Conservation (phyloP, 2,329 filamentous ascomycete species). For the Diaporthe helianthi region DNA sequence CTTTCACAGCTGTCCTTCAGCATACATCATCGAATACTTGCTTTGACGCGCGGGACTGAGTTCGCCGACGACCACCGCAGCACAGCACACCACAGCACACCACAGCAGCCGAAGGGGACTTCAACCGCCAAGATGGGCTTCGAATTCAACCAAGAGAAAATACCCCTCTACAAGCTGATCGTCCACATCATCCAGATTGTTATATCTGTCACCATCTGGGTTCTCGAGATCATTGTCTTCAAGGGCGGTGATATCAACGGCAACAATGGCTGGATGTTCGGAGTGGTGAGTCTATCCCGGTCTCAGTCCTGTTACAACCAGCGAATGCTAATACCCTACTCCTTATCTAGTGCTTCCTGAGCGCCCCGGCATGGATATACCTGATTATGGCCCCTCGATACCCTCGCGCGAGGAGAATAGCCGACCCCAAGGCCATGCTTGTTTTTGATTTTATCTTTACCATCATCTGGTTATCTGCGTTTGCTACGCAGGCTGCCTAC, state of each 20-base stretch:
- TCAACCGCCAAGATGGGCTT: constrained; percentile 46
- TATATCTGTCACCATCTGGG: constrained; percentile 62
- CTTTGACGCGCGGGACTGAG: neutral
- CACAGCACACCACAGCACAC: neutral
- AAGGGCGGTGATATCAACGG: constrained; percentile 59
- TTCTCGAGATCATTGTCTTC: constrained; percentile 67
- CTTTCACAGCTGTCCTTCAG: neutral
- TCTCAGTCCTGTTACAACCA: neutral
- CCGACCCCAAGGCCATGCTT: constrained; percentile 68
- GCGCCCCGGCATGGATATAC: constrained; percentile 69
- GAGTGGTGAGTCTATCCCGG: constrained; percentile 56
- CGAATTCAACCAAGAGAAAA: constrained; percentile 60
- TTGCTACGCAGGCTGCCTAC: constrained; percentile 70
- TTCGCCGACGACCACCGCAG: neutral
- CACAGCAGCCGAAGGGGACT: neutral
- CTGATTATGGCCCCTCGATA: constrained; percentile 70
- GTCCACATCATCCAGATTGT: constrained; percentile 64
- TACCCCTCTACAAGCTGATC: constrained; percentile 63
- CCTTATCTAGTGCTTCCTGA: constrained; percentile 65
- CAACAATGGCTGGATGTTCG: constrained; percentile 69
- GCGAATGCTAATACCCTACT: constrained; percentile 12
- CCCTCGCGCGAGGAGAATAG: constrained; percentile 65
- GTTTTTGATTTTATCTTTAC: constrained; percentile 63
- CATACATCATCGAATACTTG: neutral
- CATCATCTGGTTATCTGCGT: constrained; percentile 71